Percentiles rank a stretch among this genome's conserved stretches.
These are phyloP conservation scores for Cryptococcus wingfieldii DNA, from an alignment of 1,284 basidiomycete species.

Conservation along the genomic window DNA sequence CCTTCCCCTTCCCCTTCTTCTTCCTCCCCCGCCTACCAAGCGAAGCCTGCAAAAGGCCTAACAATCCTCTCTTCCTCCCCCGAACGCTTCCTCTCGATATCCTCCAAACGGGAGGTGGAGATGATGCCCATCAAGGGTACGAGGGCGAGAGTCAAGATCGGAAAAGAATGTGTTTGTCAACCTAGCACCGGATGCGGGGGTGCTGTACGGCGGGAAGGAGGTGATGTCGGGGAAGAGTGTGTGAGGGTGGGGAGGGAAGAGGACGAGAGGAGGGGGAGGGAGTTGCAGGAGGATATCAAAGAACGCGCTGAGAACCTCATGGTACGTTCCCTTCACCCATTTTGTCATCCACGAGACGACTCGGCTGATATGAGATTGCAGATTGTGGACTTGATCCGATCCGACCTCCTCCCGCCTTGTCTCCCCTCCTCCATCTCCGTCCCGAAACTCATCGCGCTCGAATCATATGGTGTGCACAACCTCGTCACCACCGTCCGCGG, in stretches of 20 bases:
- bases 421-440: slow-evolving; percentile 69
- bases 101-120: slow-evolving; percentile 59
- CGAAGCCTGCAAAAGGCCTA: slow-evolving; percentile 54
- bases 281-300: slow-evolving; percentile 71
- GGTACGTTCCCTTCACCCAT: slow-evolving; percentile 46
- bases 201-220: background rate
- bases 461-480: slow-evolving; percentile 95
- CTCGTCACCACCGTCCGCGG: slow-evolving; percentile 92
- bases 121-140: slow-evolving; percentile 97
- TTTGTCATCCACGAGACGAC: background rate
- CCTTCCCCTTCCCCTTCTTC: slow-evolving; percentile 5
- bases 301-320: slow-evolving; percentile 97
- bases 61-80: slow-evolving; percentile 74
- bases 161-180: slow-evolving; percentile 37
- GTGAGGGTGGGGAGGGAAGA: slow-evolving; percentile 22
- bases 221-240: slow-evolving; percentile 18
- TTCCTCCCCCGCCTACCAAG: too few species aligned
- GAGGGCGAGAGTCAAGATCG: slow-evolving; percentile 34
- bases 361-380: slow-evolving; percentile 12
- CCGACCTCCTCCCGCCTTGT: slow-evolving; percentile 75
- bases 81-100: slow-evolving; percentile 87
- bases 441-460: slow-evolving; percentile 79
- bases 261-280: slow-evolving; percentile 46
- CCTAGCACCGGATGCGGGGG: slow-evolving; percentile 26
- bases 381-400: slow-evolving; percentile 93